Evolutionary conservation across 2,329 filamentous ascomycete genomes (phyloP).

Genomic region (Pezicula radicicola): DNA sequence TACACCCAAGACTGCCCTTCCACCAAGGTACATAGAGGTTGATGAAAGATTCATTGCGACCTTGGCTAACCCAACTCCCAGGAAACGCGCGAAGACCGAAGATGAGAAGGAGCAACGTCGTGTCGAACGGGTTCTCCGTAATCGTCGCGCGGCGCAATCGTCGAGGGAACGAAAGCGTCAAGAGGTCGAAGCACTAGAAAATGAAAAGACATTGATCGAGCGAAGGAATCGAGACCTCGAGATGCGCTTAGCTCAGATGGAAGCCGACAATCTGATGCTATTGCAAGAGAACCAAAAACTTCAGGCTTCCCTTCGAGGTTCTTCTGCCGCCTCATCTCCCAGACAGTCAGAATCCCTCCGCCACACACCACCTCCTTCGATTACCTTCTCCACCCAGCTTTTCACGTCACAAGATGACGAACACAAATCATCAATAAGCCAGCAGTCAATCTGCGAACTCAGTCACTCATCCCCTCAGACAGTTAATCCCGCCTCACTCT

Average conservation of each 20-base stretch:
- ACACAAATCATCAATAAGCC: slow-evolving; percentile 10
- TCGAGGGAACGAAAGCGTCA: slow-evolving; percentile 67
- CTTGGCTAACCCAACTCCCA: slow-evolving; percentile 31
- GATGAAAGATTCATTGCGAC: slow-evolving; percentile 1
- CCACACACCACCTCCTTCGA: slow-evolving; percentile 28
- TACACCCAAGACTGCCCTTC: slow-evolving; percentile 93
- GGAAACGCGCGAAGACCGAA: slow-evolving; percentile 97
- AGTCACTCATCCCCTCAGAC: slow-evolving; percentile 40
- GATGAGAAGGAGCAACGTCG: slow-evolving; percentile 98
- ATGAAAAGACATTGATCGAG: slow-evolving; percentile 63
- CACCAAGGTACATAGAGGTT: slow-evolving; percentile 66
- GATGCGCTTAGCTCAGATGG: slow-evolving; percentile 43
- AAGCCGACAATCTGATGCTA: slow-evolving; percentile 23
- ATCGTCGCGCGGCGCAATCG: slow-evolving; percentile 93
- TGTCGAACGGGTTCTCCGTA: slow-evolving; percentile 94
- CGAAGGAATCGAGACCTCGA: slow-evolving; percentile 70
- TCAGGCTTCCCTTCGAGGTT: slow-evolving; percentile 36
- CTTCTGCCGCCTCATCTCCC: slow-evolving; percentile 40
- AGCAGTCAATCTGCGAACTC: slow-evolving; percentile 23
- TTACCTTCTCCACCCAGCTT: slow-evolving; percentile 57
- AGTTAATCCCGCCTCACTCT: slow-evolving; percentile 60
- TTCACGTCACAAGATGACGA: slow-evolving; percentile 44
- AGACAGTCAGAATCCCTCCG: slow-evolving; percentile 36
- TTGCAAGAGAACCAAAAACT: slow-evolving; percentile 21
- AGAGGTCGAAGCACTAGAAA: slow-evolving; percentile 81